Conservation (phyloP, 169 alveolate species). For the Plasmodium gonderi region DNA sequence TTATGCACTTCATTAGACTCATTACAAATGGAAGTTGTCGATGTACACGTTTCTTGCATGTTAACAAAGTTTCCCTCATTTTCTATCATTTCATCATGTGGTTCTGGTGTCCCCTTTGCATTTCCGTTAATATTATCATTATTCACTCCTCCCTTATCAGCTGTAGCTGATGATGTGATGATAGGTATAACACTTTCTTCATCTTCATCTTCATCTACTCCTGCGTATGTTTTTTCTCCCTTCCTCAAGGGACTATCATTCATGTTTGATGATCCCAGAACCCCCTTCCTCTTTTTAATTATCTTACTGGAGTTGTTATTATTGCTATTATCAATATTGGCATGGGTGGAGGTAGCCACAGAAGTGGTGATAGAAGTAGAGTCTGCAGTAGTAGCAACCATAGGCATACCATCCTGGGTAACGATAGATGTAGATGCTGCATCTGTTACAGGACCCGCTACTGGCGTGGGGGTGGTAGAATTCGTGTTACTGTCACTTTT, state of each 20-base stretch:
- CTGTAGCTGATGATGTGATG: background rate
- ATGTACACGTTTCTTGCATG: background rate
- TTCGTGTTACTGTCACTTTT: conserved; percentile 3
- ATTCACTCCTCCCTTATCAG: background rate
- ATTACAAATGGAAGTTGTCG: background rate
- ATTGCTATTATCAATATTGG: no score
- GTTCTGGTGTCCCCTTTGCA: background rate
- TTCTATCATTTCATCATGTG: background rate
- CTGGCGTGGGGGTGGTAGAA: no score
- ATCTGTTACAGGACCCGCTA: no score
- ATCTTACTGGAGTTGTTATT: background rate
- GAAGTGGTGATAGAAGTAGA: no score
- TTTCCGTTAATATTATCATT: background rate
- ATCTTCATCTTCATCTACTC: conserved; percentile 20
- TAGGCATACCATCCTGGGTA: no score
- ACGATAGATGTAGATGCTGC: no score
- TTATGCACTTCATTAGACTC: background rate
- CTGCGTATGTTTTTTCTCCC: conserved; percentile 22
- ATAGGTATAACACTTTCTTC: background rate
- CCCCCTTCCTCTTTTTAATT: conserved; percentile 31
- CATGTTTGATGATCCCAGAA: background rate
- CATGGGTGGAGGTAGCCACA: no score
- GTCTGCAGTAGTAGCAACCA: no score
- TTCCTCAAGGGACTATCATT: background rate
- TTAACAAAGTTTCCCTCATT: background rate